A percentile compares a stretch with the other conserved stretches of the same genome.
Conservation (phyloP, 345 rosid species). For the Arabidopsis thaliana region TAIR10.1 NC_003070.9:16276501-16277000, state of each 20-base stretch:
- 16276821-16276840: slow-evolving; percentile 20
- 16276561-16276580: slow-evolving; percentile 20
- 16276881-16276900: slow-evolving; percentile 17
- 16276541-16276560: slow-evolving; percentile 70
- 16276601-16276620: neutral
- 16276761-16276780: slow-evolving; percentile 98
- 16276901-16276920: slow-evolving; percentile 70
- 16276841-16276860: neutral
- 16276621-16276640: slow-evolving; percentile 68
- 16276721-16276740: slow-evolving; percentile 11
- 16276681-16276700: slow-evolving; percentile 65
- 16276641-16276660: slow-evolving; percentile 90
- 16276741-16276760: slow-evolving; percentile 26
- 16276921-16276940: slow-evolving; percentile 96
- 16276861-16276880: slow-evolving; percentile 3
- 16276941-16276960: slow-evolving; percentile 96
- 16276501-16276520: slow-evolving; percentile 48
- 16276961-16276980: slow-evolving; percentile 66
- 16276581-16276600: slow-evolving; percentile 22
- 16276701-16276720: slow-evolving; percentile 9
- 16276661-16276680: slow-evolving; percentile 93
- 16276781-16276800: slow-evolving; percentile 98
- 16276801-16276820: slow-evolving; percentile 60
- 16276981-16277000: neutral
- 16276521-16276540: slow-evolving; percentile 80